A percentile compares a stretch with the other conserved stretches of the same genome.
These are phyloP conservation scores for Picochlorum sp. DNA, from an alignment of 139 green algal species.

Conservation along the genomic window DNA sequence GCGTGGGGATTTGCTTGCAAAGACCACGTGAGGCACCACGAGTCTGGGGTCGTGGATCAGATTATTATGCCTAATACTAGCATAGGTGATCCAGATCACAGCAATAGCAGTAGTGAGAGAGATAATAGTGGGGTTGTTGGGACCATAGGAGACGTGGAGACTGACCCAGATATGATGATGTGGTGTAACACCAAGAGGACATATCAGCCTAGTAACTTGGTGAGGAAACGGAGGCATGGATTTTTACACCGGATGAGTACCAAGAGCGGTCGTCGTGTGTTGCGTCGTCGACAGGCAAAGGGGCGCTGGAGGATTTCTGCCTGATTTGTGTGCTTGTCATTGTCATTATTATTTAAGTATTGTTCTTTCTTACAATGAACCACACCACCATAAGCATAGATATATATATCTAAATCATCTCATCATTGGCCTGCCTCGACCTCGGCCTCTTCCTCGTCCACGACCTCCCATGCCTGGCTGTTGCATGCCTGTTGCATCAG, in stretches of 20 bases:
- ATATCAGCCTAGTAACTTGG: slow-evolving; percentile 45
- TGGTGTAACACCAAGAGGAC: slow-evolving; percentile 36
- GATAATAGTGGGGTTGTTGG: no score
- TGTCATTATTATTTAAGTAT: not conserved
- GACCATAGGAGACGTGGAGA: not conserved
- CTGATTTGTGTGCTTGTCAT: slow-evolving; percentile 15
- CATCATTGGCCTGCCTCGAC: slow-evolving; percentile 38
- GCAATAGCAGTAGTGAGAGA: no score
- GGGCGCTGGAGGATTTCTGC: slow-evolving; percentile 28
- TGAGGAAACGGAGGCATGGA: slow-evolving; percentile 49
- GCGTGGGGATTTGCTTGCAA: no score
- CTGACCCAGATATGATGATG: not conserved
- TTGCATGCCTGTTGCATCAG: slow-evolving; percentile 12
- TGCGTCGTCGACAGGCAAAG: slow-evolving; percentile 18
- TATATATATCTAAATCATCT: slow-evolving; percentile 21
- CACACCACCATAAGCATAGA: not conserved
- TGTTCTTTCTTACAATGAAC: not conserved
- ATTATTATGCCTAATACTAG: no score
- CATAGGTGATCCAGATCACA: no score
- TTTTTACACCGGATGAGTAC: slow-evolving; percentile 36
- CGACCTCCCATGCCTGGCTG: not conserved
- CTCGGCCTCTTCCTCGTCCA: slow-evolving; percentile 19
- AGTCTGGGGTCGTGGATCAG: no score
- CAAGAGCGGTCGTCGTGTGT: slow-evolving; percentile 23
- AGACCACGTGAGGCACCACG: no score